These are phyloP conservation scores for Trichocladium uniseriatum DNA, from an alignment of 495 filamentous ascomycete genomes.

Conservation along the genomic window DNA sequence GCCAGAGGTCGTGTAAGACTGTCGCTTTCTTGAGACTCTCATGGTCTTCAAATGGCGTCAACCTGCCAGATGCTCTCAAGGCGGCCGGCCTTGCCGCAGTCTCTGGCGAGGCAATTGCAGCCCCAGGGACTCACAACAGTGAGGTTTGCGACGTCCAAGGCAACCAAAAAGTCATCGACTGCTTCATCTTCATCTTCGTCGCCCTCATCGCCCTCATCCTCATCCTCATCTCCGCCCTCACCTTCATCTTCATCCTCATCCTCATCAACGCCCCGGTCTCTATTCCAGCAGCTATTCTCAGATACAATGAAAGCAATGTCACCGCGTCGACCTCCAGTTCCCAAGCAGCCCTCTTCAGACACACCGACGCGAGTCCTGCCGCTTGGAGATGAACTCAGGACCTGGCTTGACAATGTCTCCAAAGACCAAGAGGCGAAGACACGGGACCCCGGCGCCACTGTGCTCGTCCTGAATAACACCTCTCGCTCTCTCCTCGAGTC, in stretches of 20 bases:
- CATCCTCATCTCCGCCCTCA: background rate
- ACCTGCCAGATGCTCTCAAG: slow-evolving; percentile 8
- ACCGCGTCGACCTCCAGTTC: background rate
- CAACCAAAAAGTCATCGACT: background rate
- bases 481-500: slow-evolving; percentile 47
- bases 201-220: background rate
- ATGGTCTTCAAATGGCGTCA: background rate
- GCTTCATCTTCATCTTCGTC: background rate
- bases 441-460: background rate
- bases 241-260: background rate
- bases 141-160: background rate
- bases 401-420: background rate
- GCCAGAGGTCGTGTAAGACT: background rate
- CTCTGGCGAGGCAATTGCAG: slow-evolving; percentile 1
- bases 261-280: background rate
- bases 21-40: background rate
- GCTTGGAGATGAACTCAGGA: slow-evolving; percentile 1
- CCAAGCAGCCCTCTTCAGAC: no score
- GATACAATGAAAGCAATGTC: background rate
- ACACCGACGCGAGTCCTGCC: background rate
- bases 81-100: slow-evolving; percentile 4
- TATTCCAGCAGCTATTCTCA: background rate
- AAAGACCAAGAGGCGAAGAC: background rate
- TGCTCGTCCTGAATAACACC: slow-evolving; percentile 43
- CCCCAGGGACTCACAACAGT: background rate